Evolutionary conservation across 164 flowering plant genomes (phyloP).

Genomic region (Dillenia suffruticosa): DNA sequence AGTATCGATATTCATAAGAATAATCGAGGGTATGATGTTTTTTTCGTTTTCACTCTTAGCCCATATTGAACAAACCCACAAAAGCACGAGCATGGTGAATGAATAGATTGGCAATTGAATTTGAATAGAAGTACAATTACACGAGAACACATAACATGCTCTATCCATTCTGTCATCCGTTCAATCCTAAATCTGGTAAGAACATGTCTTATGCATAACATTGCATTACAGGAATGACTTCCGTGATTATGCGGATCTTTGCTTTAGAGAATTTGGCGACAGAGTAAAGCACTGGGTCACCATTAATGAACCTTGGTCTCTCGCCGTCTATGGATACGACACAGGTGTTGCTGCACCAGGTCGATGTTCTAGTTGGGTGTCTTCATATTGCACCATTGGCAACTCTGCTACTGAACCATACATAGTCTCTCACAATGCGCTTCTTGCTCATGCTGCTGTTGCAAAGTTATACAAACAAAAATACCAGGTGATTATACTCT

Average conservation of each 20-base stretch:
- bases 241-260: conserved; percentile 9
- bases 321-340: conserved; percentile 8
- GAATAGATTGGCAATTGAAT: too few relatives aligned
- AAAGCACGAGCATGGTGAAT: too few relatives aligned
- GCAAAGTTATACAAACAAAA: conserved; percentile 14
- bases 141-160: too few relatives aligned
- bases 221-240: conserved; percentile 10
- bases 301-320: conserved; percentile 15
- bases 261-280: conserved; percentile 15
- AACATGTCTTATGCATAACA: too few relatives aligned
- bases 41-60: too few relatives aligned
- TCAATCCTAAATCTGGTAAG: too few relatives aligned
- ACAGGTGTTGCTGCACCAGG: conserved; percentile 16
- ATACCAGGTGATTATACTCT: conserved; percentile 13
- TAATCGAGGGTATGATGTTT: too few relatives aligned
- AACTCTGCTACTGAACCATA: conserved; percentile 27
- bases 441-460: conserved; percentile 22
- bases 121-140: too few relatives aligned
- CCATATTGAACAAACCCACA: too few relatives aligned
- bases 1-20: too few relatives aligned
- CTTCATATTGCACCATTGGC: conserved; percentile 11
- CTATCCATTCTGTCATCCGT: too few relatives aligned
- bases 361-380: conserved; percentile 17
- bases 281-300: conserved; percentile 3
- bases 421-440: conserved; percentile 14